These are phyloP conservation scores for Blumeria graminis DNA, from an alignment of 2,329 filamentous ascomycete species.

Conservation along the genomic window DNA sequence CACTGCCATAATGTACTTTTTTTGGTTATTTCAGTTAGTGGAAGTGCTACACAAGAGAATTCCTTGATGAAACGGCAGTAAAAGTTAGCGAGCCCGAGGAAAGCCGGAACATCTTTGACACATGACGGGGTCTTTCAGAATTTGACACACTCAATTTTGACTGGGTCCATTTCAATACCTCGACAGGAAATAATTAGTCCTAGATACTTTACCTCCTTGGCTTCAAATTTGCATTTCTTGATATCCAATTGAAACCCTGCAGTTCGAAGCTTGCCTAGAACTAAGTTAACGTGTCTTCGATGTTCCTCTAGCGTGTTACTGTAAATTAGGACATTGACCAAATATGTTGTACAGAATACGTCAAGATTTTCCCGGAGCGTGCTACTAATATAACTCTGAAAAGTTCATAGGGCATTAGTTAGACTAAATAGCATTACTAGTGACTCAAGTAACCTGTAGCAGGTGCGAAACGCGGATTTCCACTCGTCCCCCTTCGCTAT, in stretches of 20 bases:
- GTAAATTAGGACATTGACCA: not conserved
- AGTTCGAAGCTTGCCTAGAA: not conserved
- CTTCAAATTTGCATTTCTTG: not conserved
- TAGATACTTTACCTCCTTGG: not conserved
- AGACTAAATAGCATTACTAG: constrained; percentile 2
- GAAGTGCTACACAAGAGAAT: not conserved
- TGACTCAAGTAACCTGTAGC: not conserved
- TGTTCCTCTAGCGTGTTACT: not conserved
- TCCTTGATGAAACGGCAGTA: not conserved
- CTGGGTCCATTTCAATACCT: not conserved
- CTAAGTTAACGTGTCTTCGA: not conserved
- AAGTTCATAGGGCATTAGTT: not conserved
- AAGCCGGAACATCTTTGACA: not conserved
- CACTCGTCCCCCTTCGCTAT: not conserved
- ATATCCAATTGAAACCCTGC: not conserved
- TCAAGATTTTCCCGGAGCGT: not conserved
- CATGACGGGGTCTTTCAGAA: not conserved
- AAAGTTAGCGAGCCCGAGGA: constrained; percentile 1
- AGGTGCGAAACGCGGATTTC: not conserved
- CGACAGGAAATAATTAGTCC: not conserved
- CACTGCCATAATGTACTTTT: not conserved
- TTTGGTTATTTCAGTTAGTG: not conserved
- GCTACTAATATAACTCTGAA: not conserved
- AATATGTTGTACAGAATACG: not conserved
- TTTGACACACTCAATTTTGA: not conserved